Evolutionary conservation across 495 filamentous ascomycete genomes (phyloP).

Genomic region (Penicillium goetzii): DNA sequence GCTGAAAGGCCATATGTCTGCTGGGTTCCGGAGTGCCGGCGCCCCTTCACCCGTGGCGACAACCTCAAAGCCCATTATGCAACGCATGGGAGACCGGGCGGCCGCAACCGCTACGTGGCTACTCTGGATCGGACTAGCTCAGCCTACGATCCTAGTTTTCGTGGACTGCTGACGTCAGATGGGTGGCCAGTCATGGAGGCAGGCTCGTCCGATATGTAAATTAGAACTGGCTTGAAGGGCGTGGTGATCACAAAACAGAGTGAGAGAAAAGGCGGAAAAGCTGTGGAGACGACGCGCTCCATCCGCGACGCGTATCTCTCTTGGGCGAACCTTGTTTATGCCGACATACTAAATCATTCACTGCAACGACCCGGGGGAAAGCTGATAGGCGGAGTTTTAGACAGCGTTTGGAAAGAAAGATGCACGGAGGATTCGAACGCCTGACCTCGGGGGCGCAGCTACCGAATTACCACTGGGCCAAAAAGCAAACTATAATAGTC

Average conservation of each 20-base stretch:
- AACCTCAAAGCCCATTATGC: no score
- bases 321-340: neutral
- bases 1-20: no score
- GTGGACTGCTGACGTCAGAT: neutral
- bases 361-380: neutral
- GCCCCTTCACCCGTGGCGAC: no score
- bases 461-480: constrained; percentile 1
- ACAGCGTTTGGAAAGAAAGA: neutral
- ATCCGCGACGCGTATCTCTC: neutral
- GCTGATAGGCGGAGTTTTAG: neutral
- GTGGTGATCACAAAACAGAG: neutral
- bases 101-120: no score
- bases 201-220: neutral
- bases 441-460: neutral
- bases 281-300: neutral
- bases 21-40: no score
- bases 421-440: neutral
- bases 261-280: neutral
- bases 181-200: neutral
- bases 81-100: no score
- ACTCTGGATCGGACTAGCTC: no score
- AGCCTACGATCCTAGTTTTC: no score
- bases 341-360: neutral
- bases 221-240: neutral
- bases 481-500: neutral